Evolutionary conservation across 1,284 basidiomycete genomes (phyloP), one percentile per base, ranked within the genome.

Genomic region (Puccinia triticina): DNA sequence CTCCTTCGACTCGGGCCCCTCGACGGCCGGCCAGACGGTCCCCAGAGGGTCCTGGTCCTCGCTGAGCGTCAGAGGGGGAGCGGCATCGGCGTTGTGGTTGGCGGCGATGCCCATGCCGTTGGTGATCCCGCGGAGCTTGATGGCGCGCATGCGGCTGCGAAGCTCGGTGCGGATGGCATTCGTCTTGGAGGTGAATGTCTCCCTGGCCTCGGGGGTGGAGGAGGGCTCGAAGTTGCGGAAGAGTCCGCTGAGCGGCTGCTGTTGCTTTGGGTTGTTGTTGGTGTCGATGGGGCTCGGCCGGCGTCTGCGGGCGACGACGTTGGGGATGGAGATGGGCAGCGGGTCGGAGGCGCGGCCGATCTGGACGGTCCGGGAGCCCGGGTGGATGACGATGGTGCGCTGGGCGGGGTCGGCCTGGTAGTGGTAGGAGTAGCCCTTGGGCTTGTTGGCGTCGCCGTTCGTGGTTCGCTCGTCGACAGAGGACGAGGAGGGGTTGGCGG

Each of bases 321-420:
- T 92, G 1, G 93, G 92, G 26, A 96, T 88, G 12, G 90, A 87
- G 34, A 92, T 86, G 14, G 95, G 95, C 50, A 90, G 91, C 40
- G 93, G 91, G 85, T 98, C 95, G n/a, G 92, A 93, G 0, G 96
- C 95, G 85, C 91, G 91, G 37, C 97, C 97, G 71, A 99, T 91
- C 40, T 95, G 92, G 50, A 98, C 88, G 85, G 89, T 92, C 40
- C 93, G 90, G 1, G 95, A 96, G 34, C 97, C 97, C 1, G 94
- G 95, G 85, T 99, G 97, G 81, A 99, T 93, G 55, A 99, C 92
- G 82, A 99, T 88, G 32, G 88, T 89, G 16, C 81, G 73, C 40
- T 82, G 81, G 18, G 81, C 81, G 34, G 81, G 81, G 66, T 82
- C 81, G 59, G 23, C 21, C 23, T 40, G 40, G 53, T 64, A 34